These are phyloP conservation scores for Suhomyces prunicola DNA, from an alignment of 805 yeast species.

Conservation along the genomic window DNA sequence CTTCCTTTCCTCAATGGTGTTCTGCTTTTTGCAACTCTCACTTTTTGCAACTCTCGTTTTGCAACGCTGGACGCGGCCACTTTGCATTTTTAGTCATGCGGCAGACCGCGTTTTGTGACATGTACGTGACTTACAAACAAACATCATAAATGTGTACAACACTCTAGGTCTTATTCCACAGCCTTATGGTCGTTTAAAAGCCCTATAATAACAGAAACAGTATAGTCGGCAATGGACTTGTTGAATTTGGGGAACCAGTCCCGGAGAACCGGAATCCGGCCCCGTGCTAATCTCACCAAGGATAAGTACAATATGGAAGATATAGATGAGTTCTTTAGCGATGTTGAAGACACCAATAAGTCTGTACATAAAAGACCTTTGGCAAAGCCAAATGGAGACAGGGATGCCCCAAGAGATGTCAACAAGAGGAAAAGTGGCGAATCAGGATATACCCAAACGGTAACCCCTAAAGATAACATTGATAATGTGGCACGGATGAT, in stretches of 20 bases:
- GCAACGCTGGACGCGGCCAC: not conserved
- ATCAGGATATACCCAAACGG: not conserved
- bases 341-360: conserved; percentile 34
- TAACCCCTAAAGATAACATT: conserved; percentile 16
- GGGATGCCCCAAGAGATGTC: not conserved
- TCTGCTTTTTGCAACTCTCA: too few relatives aligned
- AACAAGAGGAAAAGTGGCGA: conserved; percentile 6
- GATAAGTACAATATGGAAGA: conserved; percentile 68
- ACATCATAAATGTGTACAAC: not conserved
- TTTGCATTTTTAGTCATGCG: conserved; percentile 7
- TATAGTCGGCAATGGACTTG: conserved; percentile 29
- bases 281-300: conserved; percentile 44
- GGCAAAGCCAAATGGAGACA: not conserved
- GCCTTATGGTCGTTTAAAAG: not conserved
- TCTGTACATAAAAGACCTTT: conserved; percentile 1
- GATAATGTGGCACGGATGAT: conserved; percentile 32
- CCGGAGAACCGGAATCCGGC: conserved; percentile 62
- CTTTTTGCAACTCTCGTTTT: too few relatives aligned
- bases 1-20: too few relatives aligned
- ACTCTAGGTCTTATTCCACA: not conserved
- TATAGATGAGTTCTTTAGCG: conserved; percentile 63
- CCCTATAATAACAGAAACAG: not conserved
- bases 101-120: conserved; percentile 10
- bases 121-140: conserved; percentile 2
- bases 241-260: conserved; percentile 55